Conservation (phyloP, 441 rosid species). For the Omphalea diandra region DNA sequence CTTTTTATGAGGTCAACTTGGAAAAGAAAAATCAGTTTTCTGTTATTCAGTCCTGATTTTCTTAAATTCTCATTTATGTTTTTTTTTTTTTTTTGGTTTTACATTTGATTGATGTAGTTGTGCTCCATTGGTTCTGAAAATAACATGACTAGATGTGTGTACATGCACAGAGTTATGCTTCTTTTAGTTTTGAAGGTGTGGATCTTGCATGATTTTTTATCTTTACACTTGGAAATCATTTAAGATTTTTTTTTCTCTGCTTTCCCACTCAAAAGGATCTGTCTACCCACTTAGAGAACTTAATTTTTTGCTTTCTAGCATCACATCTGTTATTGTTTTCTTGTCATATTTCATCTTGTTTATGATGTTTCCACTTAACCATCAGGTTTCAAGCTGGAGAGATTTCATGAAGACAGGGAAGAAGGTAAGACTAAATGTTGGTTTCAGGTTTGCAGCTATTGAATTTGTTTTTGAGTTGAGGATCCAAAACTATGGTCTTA, state of each 20-base stretch:
- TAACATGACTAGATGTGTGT: not conserved
- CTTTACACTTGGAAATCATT: too few species aligned
- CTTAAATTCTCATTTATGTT: not conserved
- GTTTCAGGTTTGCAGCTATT: not conserved
- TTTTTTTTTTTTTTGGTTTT: not conserved
- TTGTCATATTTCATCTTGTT: not conserved
- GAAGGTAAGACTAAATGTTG: constrained; percentile 37
- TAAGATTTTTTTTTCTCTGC: not conserved
- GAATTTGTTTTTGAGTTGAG: too few species aligned
- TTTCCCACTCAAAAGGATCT: not conserved
- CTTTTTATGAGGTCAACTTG: too few species aligned
- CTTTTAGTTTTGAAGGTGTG: too few species aligned
- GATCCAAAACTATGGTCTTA: too few species aligned
- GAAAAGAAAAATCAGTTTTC: too few species aligned
- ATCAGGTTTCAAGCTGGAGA: constrained; percentile 99
- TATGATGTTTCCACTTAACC: not conserved
- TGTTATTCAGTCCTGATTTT: not conserved
- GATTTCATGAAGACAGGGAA: constrained; percentile 93
- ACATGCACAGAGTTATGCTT: too few species aligned
- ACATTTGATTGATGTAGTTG: not conserved
- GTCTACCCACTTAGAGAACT: not conserved
- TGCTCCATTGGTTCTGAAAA: not conserved
- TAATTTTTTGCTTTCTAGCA: not conserved
- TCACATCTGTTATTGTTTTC: not conserved
- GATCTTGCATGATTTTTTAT: too few species aligned